Conservation (phyloP, 169 alveolate species). For the Plasmodium billcollinsi region DNA sequence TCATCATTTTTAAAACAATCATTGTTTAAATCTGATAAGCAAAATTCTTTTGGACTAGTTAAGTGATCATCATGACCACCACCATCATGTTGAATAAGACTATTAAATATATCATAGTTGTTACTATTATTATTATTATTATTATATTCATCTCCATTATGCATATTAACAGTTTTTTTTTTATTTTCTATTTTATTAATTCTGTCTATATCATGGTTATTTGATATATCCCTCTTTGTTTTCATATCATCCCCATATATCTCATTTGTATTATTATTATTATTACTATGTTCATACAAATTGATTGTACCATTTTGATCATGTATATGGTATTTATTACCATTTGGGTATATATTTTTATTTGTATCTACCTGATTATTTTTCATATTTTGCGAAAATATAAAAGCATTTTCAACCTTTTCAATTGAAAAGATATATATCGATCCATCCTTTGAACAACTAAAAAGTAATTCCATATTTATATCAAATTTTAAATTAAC, state of each 20-base stretch:
- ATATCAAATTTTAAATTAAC: constrained; percentile 62
- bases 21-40: constrained; percentile 20
- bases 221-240: not conserved
- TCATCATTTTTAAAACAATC: not conserved
- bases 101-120: not conserved
- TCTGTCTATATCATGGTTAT: not conserved
- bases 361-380: not conserved
- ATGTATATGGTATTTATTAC: not conserved
- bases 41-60: not conserved
- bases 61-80: not conserved
- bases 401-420: constrained; percentile 18
- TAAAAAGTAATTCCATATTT: constrained; percentile 42
- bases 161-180: not conserved
- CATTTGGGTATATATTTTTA: not conserved
- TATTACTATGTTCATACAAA: not conserved
- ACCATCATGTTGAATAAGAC: not conserved
- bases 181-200: not conserved
- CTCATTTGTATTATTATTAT: not conserved
- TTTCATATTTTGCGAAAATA: not conserved
- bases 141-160: not conserved
- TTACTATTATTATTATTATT: not conserved
- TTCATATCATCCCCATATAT: not conserved
- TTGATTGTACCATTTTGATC: not conserved
- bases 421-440: constrained; percentile 66
- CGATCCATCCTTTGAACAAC: constrained; percentile 71